Evolutionary conservation across 345 rosid genomes (phyloP), one percentile per base, ranked within the genome.

Genomic region (Sisymbrium altissimum): DNA sequence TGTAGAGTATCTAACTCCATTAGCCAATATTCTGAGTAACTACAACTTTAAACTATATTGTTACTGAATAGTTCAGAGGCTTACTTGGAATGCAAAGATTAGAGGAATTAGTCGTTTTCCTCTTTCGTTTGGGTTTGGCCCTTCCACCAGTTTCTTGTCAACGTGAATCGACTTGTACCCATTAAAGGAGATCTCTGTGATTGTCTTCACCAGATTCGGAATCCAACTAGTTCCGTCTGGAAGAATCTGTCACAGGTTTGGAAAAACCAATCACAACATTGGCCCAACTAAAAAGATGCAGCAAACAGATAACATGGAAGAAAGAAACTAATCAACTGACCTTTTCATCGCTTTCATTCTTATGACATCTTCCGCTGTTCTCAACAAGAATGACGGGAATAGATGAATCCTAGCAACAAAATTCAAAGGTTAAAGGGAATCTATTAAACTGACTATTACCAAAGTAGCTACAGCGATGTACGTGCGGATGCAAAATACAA

Each of bases 301-400:
- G 0, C 10, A 52, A 44, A 36, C 5, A 30, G 8, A 62, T 8
- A 33, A 54, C 43, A 66, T 70, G 53, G 54, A 27, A 35, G 33
- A 50, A 54, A 23, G n/a, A 69, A 70, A 13, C 43, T 36, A 58
- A 44, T 19, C 15, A 44, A 62, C 83, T 46, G 21, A 86, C 90
- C 90, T 83, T 84, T 72, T 86, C 90, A 6, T 86, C 90, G 78
- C 55, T 66, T 52, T 84, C 87, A 71, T 84, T 84, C 85, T 81
- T 84, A 53, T 78, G 58, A 54, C 90, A 86, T 79, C 86, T 86
- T 66, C 90, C 90, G 7, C 87, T 84, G 70, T 86, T 86, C 81
- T 86, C 87, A 23, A 84, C 87, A 71, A 84, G 78, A 32, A 79
- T 82, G 57, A 84, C 79, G 23, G 87, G 87, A 41, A 81, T 76